Percentiles rank a stretch among this genome's conserved stretches.
Evolutionary conservation across 164 flowering plant species (phyloP).

Genomic region (Buxus sempervirens): DNA sequence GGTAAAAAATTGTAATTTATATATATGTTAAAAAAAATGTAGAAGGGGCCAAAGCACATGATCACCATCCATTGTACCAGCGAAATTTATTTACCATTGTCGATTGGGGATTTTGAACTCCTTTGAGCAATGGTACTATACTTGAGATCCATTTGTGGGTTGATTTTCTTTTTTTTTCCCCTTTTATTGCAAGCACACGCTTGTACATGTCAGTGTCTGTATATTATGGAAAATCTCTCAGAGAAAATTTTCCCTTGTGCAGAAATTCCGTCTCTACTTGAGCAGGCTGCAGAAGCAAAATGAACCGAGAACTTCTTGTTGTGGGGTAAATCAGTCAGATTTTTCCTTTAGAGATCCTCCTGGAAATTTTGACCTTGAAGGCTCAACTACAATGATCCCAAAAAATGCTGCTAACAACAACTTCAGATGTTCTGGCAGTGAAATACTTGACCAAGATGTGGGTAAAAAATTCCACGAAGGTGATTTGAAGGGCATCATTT

Average conservation of each 20-base stretch:
- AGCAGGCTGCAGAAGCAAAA: constrained; percentile 72
- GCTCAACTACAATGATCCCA: constrained; percentile 25
- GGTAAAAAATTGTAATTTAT: too few species aligned
- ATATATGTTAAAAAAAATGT: too few species aligned
- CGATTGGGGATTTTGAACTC: neutral
- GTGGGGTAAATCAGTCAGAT: constrained; percentile 46
- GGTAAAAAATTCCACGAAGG: constrained; percentile 29
- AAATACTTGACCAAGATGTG: constrained; percentile 24
- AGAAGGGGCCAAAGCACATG: too few species aligned
- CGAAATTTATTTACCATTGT: neutral
- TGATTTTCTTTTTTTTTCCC: too few species aligned
- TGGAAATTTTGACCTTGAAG: constrained; percentile 37
- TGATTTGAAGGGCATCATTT: constrained; percentile 24
- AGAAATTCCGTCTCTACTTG: constrained; percentile 94
- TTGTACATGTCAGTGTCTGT: neutral
- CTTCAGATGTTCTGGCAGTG: constrained; percentile 31
- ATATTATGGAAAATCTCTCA: constrained; percentile 7
- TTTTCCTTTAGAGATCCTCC: constrained; percentile 37
- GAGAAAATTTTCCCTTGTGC: constrained; percentile 27
- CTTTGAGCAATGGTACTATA: too few species aligned
- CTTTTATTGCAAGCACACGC: too few species aligned
- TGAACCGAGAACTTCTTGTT: constrained; percentile 37
- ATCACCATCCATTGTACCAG: too few species aligned
- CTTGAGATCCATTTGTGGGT: too few species aligned
- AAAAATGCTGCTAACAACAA: constrained; percentile 28